Percentiles rank a stretch among this genome's conserved stretches.
Evolutionary conservation across 148 eudicot genomes (phyloP).

Genomic region (Rhododendron henanense): DNA sequence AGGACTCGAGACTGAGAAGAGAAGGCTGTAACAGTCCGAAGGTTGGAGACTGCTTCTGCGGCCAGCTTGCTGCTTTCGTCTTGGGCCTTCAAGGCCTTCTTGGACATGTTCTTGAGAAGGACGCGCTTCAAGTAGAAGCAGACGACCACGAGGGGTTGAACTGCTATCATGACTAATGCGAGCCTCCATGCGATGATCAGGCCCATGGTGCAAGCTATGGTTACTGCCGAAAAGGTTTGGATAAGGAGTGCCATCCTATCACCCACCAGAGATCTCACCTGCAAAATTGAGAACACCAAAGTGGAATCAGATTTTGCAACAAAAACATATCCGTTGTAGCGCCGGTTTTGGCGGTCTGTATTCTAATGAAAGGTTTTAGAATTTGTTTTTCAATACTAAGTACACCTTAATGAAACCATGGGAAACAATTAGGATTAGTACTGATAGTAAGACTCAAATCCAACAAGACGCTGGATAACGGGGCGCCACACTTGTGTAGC

Average conservation of each 20-base stretch:
- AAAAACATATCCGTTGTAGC: background rate
- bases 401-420: no score
- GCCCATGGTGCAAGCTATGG: background rate
- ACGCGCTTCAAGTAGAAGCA: background rate
- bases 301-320: background rate
- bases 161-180: background rate
- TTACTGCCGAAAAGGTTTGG: background rate
- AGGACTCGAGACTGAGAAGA: background rate
- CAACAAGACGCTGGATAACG: no score
- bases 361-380: no score
- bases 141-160: background rate
- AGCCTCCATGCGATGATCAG: slow-evolving; percentile 1
- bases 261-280: slow-evolving; percentile 3
- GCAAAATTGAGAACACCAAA: background rate
- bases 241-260: background rate
- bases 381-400: no score
- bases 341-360: background rate
- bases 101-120: background rate
- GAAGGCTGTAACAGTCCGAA: background rate
- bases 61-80: background rate
- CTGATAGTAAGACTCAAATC: no score
- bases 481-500: no score
- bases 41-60: slow-evolving; percentile 1
- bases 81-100: background rate
- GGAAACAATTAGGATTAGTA: no score